Evolutionary conservation across 306 rosid species (phyloP).

Genomic region (Quercus gilva): DNA sequence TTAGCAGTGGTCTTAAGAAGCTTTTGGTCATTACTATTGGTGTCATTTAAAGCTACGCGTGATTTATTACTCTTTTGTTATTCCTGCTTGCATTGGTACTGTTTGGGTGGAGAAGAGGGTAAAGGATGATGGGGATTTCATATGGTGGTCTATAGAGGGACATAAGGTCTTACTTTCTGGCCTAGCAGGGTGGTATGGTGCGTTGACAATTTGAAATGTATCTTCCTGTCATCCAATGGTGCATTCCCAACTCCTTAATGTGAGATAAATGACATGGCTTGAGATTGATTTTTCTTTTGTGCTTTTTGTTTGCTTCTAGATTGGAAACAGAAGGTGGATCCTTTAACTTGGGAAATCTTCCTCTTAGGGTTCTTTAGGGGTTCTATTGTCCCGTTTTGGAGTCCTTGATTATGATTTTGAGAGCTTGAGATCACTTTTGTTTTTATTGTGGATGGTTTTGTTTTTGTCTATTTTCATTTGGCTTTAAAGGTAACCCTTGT

Average conservation of each 20-base stretch:
- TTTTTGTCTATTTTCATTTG: constrained; percentile 1
- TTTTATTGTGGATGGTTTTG: background rate
- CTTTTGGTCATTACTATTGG: background rate
- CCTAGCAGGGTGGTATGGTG: background rate
- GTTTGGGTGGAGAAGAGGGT: background rate
- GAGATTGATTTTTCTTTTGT: background rate
- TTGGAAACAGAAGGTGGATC: background rate
- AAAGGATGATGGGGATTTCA: too few species aligned
- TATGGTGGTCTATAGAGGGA: background rate
- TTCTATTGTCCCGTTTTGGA: background rate
- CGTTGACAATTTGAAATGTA: background rate
- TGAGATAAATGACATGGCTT: background rate
- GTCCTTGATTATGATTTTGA: background rate
- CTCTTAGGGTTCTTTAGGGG: background rate
- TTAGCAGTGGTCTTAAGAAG: background rate
- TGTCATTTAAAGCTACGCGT: background rate
- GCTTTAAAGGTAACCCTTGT: too few species aligned
- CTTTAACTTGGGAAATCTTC: background rate
- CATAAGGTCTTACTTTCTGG: background rate
- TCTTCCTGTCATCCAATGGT: background rate
- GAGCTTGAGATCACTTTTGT: background rate
- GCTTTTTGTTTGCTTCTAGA: background rate
- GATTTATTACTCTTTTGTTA: background rate
- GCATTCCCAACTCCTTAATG: background rate
- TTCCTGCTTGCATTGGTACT: background rate